Evolutionary conservation across 768 basidiomycete genomes (phyloP).

Genomic region (Leccinellum luteum): DNA sequence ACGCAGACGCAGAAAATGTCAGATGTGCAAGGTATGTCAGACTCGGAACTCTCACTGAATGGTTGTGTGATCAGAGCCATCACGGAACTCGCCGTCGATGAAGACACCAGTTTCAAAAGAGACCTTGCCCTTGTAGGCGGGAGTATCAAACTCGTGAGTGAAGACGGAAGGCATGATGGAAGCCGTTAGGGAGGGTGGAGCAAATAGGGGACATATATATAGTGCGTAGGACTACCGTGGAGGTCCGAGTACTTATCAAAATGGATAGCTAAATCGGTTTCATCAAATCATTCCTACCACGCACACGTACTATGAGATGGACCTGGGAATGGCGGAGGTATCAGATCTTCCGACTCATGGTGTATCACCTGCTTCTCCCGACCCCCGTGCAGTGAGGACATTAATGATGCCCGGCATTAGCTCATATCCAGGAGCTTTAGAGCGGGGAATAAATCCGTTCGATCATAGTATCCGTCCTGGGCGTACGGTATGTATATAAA

Average conservation of each 20-base stretch:
- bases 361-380: no score
- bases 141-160: slow-evolving; percentile 51
- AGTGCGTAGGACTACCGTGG: neutral
- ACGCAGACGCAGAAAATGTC: neutral
- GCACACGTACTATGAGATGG: neutral
- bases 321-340: neutral
- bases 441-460: neutral
- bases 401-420: no score
- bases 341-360: neutral
- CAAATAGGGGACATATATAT: neutral
- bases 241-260: neutral
- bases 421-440: no score
- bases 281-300: neutral
- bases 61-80: slow-evolving; percentile 52
- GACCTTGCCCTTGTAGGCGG: slow-evolving; percentile 55
- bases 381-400: no score
- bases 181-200: neutral
- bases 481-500: neutral
- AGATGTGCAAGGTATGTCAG: neutral
- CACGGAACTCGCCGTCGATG: slow-evolving; percentile 66
- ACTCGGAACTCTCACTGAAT: slow-evolving; percentile 55
- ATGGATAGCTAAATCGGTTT: neutral
- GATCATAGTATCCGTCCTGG: neutral
- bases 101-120: slow-evolving; percentile 65
- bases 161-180: slow-evolving; percentile 42